These are phyloP conservation scores for Drechmeria coniospora DNA, from an alignment of 2,329 filamentous ascomycete genomes.

Conservation along the genomic window DNA sequence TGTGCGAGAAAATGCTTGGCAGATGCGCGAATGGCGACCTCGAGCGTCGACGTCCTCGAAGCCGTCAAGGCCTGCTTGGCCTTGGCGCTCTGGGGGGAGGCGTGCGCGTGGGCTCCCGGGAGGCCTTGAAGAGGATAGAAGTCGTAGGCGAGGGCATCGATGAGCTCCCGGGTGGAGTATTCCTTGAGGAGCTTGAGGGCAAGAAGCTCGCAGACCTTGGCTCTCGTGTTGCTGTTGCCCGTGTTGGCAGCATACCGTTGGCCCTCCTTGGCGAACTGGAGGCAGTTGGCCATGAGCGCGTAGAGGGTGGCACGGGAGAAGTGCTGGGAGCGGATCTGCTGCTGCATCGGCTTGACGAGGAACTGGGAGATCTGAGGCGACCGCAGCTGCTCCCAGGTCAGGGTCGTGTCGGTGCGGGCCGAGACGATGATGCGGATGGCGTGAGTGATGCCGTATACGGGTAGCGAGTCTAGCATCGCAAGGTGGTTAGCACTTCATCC, in stretches of 20 bases:
- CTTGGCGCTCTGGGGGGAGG: constrained; percentile 18
- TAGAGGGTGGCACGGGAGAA: constrained; percentile 80
- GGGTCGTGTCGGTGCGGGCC: constrained; percentile 74
- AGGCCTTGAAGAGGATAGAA: constrained; percentile 85
- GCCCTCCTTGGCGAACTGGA: constrained; percentile 83
- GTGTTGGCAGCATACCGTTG: constrained; percentile 70
- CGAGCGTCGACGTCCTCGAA: constrained; percentile 74
- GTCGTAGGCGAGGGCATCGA: constrained; percentile 88
- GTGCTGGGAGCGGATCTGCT: constrained; percentile 68
- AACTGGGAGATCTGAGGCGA: constrained; percentile 96
- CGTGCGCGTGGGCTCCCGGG: constrained; percentile 24
- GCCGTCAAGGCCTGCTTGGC: constrained; percentile 37
- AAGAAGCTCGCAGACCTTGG: constrained; percentile 78
- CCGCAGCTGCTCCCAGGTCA: constrained; percentile 87
- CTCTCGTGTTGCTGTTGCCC: constrained; percentile 68
- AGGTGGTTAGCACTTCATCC: not conserved
- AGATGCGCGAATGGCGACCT: constrained; percentile 83
- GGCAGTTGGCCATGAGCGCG: constrained; percentile 80
- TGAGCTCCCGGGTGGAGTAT: constrained; percentile 75
- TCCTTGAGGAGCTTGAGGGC: constrained; percentile 84
- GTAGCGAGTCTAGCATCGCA: constrained; percentile 51
- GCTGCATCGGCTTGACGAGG: constrained; percentile 85
- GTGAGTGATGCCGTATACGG: constrained; percentile 82
- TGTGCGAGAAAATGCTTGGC: constrained; percentile 88
- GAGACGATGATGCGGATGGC: constrained; percentile 74